These are phyloP conservation scores for Phytophthora idaei DNA, from an alignment of 352 stramenopile species.

Conservation along the genomic window DNA sequence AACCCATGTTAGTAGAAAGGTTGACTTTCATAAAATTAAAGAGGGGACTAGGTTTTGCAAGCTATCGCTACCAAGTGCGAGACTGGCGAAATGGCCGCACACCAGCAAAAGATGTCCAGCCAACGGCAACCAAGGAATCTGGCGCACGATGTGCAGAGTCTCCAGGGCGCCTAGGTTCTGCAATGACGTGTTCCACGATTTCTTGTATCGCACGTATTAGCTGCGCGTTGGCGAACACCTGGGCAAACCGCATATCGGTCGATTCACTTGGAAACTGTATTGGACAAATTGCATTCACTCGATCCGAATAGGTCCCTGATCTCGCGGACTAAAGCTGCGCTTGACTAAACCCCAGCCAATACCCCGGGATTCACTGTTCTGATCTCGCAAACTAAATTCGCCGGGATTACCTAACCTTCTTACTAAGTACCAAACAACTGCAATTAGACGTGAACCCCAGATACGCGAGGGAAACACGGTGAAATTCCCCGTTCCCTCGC, in stretches of 20 bases:
- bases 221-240: conserved; percentile 24
- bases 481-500: conserved; percentile 22
- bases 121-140: conserved; percentile 37
- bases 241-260: conserved; percentile 17
- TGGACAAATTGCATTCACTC: conserved; percentile 1
- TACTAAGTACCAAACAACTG: background rate
- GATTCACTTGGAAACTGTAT: conserved; percentile 18
- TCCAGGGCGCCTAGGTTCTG: conserved; percentile 10
- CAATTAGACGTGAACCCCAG: conserved; percentile 8
- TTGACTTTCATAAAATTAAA: conserved; percentile 7
- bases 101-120: conserved; percentile 33
- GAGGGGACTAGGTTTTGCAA: background rate
- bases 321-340: conserved; percentile 35
- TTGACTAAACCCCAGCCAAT: background rate
- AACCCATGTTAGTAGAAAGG: no score
- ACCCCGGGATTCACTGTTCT: conserved; percentile 20
- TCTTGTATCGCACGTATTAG: conserved; percentile 27
- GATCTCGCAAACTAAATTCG: conserved; percentile 32
- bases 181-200: conserved; percentile 22
- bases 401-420: background rate
- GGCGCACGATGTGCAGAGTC: conserved; percentile 33
- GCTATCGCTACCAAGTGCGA: background rate
- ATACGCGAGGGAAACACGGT: conserved; percentile 47
- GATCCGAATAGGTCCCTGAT: conserved; percentile 8
- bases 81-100: conserved; percentile 32